Evolutionary conservation across 2,329 filamentous ascomycete species (phyloP).

Genomic region (Aspergillus transmontanensis): DNA sequence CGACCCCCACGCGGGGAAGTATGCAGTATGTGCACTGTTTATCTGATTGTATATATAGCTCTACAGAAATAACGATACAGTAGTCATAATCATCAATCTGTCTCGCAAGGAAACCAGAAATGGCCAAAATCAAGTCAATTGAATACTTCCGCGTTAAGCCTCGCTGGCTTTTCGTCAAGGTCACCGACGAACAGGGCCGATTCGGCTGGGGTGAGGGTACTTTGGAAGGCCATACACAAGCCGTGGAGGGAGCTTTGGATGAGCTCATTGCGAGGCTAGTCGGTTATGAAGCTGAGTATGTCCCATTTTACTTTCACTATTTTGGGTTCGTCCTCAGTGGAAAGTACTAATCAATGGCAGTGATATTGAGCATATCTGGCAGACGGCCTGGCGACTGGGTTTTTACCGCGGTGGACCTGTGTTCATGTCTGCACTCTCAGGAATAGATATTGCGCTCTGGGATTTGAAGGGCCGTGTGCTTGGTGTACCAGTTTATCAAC

Average conservation of each 20-base stretch:
- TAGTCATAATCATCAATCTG: background rate
- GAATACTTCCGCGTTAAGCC: slow-evolving; percentile 77
- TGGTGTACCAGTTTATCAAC: slow-evolving; percentile 70
- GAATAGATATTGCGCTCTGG: slow-evolving; percentile 79
- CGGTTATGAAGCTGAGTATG: slow-evolving; percentile 71
- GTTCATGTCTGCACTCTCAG: slow-evolving; percentile 76
- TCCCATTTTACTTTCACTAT: background rate
- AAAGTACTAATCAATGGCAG: slow-evolving; percentile 47
- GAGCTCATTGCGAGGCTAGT: slow-evolving; percentile 64
- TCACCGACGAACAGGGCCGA: slow-evolving; percentile 68
- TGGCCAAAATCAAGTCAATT: slow-evolving; percentile 66
- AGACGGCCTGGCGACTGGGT: slow-evolving; percentile 67
- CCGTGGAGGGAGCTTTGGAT: slow-evolving; percentile 73
- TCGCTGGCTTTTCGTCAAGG: slow-evolving; percentile 77
- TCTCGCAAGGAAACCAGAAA: slow-evolving; percentile 32
- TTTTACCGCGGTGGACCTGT: slow-evolving; percentile 80
- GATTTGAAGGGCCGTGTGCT: slow-evolving; percentile 70
- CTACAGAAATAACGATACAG: background rate
- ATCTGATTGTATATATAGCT: background rate
- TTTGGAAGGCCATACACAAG: slow-evolving; percentile 72
- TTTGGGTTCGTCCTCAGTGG: background rate
- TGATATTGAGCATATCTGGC: slow-evolving; percentile 81
- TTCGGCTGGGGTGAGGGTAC: slow-evolving; percentile 76
- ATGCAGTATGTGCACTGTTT: background rate
- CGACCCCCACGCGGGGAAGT: slow-evolving; percentile 10